A percentile compares a stretch with the other conserved stretches of the same genome.
Evolutionary conservation across 2,329 filamentous ascomycete genomes (phyloP).

Genomic region (Aspergillus oerlinghausenensis): DNA sequence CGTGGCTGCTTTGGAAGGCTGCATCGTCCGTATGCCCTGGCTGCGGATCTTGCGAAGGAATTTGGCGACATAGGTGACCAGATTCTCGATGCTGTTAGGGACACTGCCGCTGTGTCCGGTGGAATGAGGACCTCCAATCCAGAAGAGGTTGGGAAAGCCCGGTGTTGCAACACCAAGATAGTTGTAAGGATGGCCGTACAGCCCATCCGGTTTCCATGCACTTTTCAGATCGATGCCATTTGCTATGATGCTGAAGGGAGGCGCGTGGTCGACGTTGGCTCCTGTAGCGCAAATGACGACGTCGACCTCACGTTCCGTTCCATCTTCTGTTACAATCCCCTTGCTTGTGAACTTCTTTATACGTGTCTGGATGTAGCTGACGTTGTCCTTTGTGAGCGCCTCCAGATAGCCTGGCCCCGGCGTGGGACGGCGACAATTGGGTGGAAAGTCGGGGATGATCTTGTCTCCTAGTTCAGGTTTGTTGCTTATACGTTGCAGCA

Average conservation of each 20-base stretch:
- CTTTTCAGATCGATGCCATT: slow-evolving; percentile 50
- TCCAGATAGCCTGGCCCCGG: slow-evolving; percentile 66
- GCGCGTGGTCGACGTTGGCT: slow-evolving; percentile 56
- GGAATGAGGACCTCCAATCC: slow-evolving; percentile 58
- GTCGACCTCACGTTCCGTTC: slow-evolving; percentile 54
- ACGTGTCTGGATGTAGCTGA: slow-evolving; percentile 54
- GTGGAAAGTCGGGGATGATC: slow-evolving; percentile 60
- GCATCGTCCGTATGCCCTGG: slow-evolving; percentile 62
- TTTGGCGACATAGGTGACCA: slow-evolving; percentile 62
- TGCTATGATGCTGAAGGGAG: slow-evolving; percentile 57
- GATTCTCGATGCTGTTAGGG: slow-evolving; percentile 62
- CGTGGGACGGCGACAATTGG: slow-evolving; percentile 61
- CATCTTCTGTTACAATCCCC: slow-evolving; percentile 59
- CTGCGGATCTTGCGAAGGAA: slow-evolving; percentile 61
- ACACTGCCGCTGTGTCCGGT: slow-evolving; percentile 61
- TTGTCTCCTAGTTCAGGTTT: slow-evolving; percentile 54
- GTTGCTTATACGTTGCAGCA: slow-evolving; percentile 50
- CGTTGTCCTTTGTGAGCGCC: slow-evolving; percentile 57
- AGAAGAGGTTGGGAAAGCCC: slow-evolving; percentile 64
- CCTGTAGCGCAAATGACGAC: slow-evolving; percentile 66
- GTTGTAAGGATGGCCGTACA: slow-evolving; percentile 60
- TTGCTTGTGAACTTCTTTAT: slow-evolving; percentile 57
- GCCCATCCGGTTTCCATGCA: slow-evolving; percentile 54
- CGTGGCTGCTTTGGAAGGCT: slow-evolving; percentile 53
- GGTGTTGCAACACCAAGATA: slow-evolving; percentile 63